Conservation (phyloP, 768 basidiomycete genomes). For the Kwoniella sp. region DNA sequence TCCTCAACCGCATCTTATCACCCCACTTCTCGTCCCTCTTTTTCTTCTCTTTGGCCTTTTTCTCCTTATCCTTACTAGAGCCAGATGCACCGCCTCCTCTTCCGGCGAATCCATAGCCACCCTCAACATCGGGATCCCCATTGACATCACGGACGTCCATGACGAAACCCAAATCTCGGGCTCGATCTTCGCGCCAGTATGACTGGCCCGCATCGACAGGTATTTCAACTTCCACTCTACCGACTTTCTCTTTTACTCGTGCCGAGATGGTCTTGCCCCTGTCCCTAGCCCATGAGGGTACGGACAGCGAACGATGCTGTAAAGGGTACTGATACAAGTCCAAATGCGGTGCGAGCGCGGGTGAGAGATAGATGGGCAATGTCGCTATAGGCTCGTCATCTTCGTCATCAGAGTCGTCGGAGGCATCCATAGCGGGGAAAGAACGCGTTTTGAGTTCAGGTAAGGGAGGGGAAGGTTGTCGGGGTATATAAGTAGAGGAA, state of each 20-base stretch:
- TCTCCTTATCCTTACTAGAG: slow-evolving; percentile 28
- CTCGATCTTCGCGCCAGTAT: slow-evolving; percentile 54
- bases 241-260: slow-evolving; percentile 49
- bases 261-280: slow-evolving; percentile 48
- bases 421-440: slow-evolving; percentile 22
- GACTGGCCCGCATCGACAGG: slow-evolving; percentile 50
- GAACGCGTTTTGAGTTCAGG: slow-evolving; percentile 20
- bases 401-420: slow-evolving; percentile 31
- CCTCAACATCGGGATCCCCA: slow-evolving; percentile 30
- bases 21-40: slow-evolving; percentile 50
- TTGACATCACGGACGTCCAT: slow-evolving; percentile 35
- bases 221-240: slow-evolving; percentile 55
- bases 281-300: slow-evolving; percentile 43
- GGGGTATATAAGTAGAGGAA: slow-evolving; percentile 40
- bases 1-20: slow-evolving; percentile 50
- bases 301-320: slow-evolving; percentile 34
- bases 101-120: slow-evolving; percentile 42
- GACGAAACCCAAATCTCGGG: slow-evolving; percentile 51
- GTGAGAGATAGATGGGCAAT: slow-evolving; percentile 55
- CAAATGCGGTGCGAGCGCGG: slow-evolving; percentile 42
- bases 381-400: slow-evolving; percentile 47
- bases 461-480: slow-evolving; percentile 40
- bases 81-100: slow-evolving; percentile 19
- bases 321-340: slow-evolving; percentile 56
- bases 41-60: slow-evolving; percentile 41